These are phyloP conservation scores for Citrus cavaleriei DNA, from an alignment of 345 rosid genomes.

Conservation along the genomic window DNA sequence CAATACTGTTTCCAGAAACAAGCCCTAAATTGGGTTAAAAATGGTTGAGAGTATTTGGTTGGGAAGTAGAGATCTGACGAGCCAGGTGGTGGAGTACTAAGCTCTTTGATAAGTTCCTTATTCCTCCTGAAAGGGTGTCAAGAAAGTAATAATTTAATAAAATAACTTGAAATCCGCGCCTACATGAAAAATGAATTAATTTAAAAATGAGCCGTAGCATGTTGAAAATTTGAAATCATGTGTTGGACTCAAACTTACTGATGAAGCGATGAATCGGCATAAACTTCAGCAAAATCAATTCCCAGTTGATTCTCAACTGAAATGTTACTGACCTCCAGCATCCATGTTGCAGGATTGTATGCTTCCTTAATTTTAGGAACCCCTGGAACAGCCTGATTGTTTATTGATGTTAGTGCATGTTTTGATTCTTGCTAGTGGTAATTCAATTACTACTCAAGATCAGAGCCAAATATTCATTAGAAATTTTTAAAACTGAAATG, in stretches of 20 bases:
- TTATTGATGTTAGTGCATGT: background rate
- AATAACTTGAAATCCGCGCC: background rate
- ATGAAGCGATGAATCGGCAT: conserved; percentile 21
- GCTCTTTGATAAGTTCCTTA: conserved; percentile 1
- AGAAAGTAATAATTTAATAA: background rate
- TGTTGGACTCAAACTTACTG: conserved; percentile 28
- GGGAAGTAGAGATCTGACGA: conserved; percentile 40
- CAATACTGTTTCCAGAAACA: conserved; percentile 58
- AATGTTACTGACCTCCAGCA: conserved; percentile 47
- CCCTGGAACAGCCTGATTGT: conserved; percentile 38
- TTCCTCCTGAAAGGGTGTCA: background rate
- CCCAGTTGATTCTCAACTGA: conserved; percentile 39
- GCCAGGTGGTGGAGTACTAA: conserved; percentile 37
- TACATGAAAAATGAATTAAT: background rate
- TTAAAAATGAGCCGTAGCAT: background rate
- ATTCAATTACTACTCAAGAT: background rate
- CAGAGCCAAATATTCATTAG: background rate
- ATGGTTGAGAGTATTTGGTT: conserved; percentile 35
- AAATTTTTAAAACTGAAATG: background rate
- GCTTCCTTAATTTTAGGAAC: conserved; percentile 42
- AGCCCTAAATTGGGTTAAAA: conserved; percentile 36
- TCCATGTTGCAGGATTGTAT: conserved; percentile 61
- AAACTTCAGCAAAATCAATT: conserved; percentile 42
- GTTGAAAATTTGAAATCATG: background rate
- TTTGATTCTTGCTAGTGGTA: background rate